phyloP scores from a whole-genome alignment of 768 basidiomycete species.

The Phlebiopsis gigantea region DNA sequence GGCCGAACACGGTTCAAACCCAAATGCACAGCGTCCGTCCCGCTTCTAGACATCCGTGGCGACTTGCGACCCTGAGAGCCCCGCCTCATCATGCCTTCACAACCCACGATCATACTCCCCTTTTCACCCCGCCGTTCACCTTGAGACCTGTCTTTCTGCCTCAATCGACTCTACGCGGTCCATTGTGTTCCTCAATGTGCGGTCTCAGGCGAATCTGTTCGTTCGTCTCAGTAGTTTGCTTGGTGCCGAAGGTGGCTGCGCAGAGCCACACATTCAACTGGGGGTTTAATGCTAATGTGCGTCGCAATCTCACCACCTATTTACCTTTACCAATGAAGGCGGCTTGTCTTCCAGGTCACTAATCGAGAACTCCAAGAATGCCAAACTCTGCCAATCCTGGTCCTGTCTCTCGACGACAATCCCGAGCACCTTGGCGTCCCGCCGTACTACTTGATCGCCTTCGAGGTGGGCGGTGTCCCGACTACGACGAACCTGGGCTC shows the following conservation, averaged over 20 bases:
- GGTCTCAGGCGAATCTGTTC: neutral
- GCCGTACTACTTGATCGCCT: slow-evolving; percentile 40
- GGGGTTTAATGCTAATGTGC: slow-evolving; percentile 28
- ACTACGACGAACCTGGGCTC: slow-evolving; percentile 32
- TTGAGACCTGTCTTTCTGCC: too few relatives aligned
- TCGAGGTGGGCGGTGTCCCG: slow-evolving; percentile 31
- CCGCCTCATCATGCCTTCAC: too few relatives aligned
- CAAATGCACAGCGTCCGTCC: too few relatives aligned
- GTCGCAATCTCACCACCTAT: too few relatives aligned
- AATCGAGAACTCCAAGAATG: slow-evolving; percentile 23
- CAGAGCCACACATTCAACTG: slow-evolving; percentile 26
- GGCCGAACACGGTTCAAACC: too few relatives aligned
- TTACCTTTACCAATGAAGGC: too few relatives aligned
- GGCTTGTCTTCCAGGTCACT: slow-evolving; percentile 12
- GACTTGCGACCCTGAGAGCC: too few relatives aligned
- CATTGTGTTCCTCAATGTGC: too few relatives aligned
- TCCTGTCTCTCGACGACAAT: slow-evolving; percentile 20
- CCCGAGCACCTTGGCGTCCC: slow-evolving; percentile 21
- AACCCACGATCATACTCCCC: too few relatives aligned
- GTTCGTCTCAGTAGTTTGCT: neutral
- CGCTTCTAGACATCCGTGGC: too few relatives aligned
- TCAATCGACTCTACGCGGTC: too few relatives aligned
- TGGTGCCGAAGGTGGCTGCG: neutral
- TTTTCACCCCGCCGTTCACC: too few relatives aligned
- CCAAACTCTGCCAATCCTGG: slow-evolving; percentile 15